Base-by-base conservation (phyloP, 75 land plant genomes). In the Cryptomeria japonica region DNA sequence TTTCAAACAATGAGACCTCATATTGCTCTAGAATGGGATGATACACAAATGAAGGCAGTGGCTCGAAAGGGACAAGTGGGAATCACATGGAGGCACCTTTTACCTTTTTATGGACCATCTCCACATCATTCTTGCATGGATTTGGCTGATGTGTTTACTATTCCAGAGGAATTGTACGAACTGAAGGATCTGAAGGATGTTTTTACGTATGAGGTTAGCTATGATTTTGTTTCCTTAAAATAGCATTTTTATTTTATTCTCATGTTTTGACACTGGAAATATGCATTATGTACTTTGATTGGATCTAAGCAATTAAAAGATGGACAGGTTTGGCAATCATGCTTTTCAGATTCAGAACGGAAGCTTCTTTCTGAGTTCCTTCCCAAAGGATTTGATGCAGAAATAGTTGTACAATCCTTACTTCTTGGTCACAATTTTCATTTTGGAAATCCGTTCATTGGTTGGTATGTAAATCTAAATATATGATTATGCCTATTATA, bases 31-130 rank as follows among this genome's bases (percentile, higher is more conserved):
- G 88, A 91, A 78, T 95, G 92, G 93, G 94, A 95, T 90, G 92
- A 85, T 12, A 87, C 37, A 16, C 85, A 89, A 68, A 92, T 87
- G 88, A 89, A 80, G 77, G 94, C 87, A 73, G 91, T 95, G 85
- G 91, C 96, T 3, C 92, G 86, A 89, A 89, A 73, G 88, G 92
- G 91, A 84, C 96, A 95, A 86, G 91, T 95, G 61, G 92, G 91
- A n/a, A 42, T 95, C 41, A 42, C 87, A 42, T 38, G 87, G 87
- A 93, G 92, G 85, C 86, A 92, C n/a, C 73, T 92, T 84, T 83
- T 77, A 78, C 89, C 93, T 38, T 94, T 90, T 89, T 15, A 75
- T 37, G 88, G 76, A 73, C 19, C 39, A 75, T 49, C 88, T 41
- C 51, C 19, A 73, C 46, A 89, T 72, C 37, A 68, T 72, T 39